Evolutionary conservation across 371 early-diverging fungal genomes (phyloP).

Genomic region (Mucor racemosus): DNA sequence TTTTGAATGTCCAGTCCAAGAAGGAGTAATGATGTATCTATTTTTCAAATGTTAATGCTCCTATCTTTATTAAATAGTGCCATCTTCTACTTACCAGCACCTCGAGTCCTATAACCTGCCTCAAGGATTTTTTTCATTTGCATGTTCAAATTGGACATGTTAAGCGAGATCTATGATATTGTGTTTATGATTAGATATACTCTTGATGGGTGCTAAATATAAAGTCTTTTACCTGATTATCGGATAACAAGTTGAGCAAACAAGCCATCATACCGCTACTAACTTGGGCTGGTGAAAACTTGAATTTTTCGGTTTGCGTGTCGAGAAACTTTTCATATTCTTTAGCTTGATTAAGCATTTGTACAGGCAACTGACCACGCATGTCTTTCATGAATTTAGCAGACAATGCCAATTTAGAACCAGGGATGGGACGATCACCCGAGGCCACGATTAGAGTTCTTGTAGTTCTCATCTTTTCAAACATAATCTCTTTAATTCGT

Average conservation of each 20-base stretch:
- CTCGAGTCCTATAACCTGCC: neutral
- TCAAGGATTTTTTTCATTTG: neutral
- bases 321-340: slow-evolving; percentile 30
- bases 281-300: slow-evolving; percentile 6
- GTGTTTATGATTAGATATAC: too few species aligned
- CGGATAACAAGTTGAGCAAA: slow-evolving; percentile 29
- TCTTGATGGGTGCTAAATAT: too few species aligned
- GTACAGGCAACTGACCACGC: slow-evolving; percentile 21
- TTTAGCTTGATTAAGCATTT: slow-evolving; percentile 35
- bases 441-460: slow-evolving; percentile 34
- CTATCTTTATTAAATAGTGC: too few species aligned
- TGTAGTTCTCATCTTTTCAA: slow-evolving; percentile 21
- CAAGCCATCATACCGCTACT: slow-evolving; percentile 47
- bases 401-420: slow-evolving; percentile 44
- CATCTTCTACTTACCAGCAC: neutral
- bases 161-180: neutral
- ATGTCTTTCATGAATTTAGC: slow-evolving; percentile 29
- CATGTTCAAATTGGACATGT: neutral
- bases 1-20: neutral
- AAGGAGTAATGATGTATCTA: neutral
- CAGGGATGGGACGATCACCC: slow-evolving; percentile 55
- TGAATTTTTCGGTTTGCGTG: neutral
- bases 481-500: slow-evolving; percentile 16
- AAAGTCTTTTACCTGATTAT: slow-evolving; percentile 38
- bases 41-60: neutral